phyloP scores from a whole-genome alignment of 2,329 filamentous ascomycete genomes.

The Apiospora sp. region DNA sequence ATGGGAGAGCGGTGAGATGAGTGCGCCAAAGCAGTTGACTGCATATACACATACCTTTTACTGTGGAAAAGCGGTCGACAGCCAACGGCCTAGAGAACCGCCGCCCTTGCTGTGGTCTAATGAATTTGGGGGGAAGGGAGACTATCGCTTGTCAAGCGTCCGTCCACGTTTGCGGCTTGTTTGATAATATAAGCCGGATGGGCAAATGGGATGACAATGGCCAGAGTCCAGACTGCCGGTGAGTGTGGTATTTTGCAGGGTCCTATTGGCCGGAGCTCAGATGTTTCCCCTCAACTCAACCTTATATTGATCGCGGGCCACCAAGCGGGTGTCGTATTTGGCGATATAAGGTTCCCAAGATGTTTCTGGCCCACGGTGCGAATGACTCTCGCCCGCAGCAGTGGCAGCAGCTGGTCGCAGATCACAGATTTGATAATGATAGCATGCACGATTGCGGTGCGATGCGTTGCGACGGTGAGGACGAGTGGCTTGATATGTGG shows the following conservation, averaged over 20 bases:
- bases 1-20: conserved; percentile 8
- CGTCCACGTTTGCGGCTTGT: conserved; percentile 12
- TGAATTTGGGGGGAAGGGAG: background rate
- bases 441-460: background rate
- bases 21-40: background rate
- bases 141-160: background rate
- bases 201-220: background rate
- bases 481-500: background rate
- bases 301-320: background rate
- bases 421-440: background rate
- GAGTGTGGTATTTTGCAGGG: background rate
- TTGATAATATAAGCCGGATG: background rate
- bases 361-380: conserved; percentile 12
- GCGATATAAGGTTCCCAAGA: conserved; percentile 3
- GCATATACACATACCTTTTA: background rate
- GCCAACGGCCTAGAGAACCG: background rate
- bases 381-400: conserved; percentile 12
- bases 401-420: background rate
- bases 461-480: background rate
- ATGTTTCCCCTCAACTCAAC: conserved; percentile 14
- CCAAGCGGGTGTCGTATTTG: background rate
- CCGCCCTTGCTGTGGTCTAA: background rate
- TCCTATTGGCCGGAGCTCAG: background rate
- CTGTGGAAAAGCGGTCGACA: background rate
- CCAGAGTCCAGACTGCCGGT: conserved; percentile 5